Conservation (phyloP, 2,329 filamentous ascomycete species). For the Chaetomium strumarium region DNA sequence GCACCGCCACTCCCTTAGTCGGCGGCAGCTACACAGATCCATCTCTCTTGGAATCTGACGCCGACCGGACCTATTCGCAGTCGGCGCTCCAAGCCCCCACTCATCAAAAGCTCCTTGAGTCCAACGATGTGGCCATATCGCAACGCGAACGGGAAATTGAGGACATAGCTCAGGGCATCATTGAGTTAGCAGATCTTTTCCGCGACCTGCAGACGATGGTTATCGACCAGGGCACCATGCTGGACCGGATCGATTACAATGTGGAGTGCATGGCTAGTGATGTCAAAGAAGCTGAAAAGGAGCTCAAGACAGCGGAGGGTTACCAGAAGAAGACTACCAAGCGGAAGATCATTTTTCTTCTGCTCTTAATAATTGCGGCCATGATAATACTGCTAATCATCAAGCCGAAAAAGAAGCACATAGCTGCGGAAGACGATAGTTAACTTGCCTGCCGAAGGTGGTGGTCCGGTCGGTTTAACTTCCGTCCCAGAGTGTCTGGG, state of each 20-base stretch:
- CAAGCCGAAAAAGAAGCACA: conserved; percentile 63
- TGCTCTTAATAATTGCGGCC: conserved; percentile 76
- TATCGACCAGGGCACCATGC: conserved; percentile 83
- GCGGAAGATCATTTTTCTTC: conserved; percentile 84
- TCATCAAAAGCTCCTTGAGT: conserved; percentile 60
- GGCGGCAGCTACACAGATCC: conserved; percentile 64
- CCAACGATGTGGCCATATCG: conserved; percentile 76
- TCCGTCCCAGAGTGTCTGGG: too few species aligned
- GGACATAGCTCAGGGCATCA: conserved; percentile 96
- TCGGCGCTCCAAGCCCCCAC: conserved; percentile 76
- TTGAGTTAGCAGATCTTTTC: conserved; percentile 94
- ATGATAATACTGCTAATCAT: conserved; percentile 78
- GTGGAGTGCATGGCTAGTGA: conserved; percentile 92
- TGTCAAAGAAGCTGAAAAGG: conserved; percentile 87
- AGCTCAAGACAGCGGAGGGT: conserved; percentile 78
- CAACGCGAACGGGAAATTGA: conserved; percentile 96
- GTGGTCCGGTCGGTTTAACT: too few species aligned
- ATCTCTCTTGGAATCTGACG: conserved; percentile 86
- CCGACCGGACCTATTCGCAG: conserved; percentile 87
- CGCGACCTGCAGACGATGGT: conserved; percentile 95
- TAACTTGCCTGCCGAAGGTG: not conserved
- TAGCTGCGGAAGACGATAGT: conserved; percentile 12
- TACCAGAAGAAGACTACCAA: conserved; percentile 88
- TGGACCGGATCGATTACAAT: conserved; percentile 96
- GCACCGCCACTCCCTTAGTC: conserved; percentile 43